Evolutionary conservation across 1,139 yeast species (phyloP).

Genomic region (Yarrowia galli): DNA sequence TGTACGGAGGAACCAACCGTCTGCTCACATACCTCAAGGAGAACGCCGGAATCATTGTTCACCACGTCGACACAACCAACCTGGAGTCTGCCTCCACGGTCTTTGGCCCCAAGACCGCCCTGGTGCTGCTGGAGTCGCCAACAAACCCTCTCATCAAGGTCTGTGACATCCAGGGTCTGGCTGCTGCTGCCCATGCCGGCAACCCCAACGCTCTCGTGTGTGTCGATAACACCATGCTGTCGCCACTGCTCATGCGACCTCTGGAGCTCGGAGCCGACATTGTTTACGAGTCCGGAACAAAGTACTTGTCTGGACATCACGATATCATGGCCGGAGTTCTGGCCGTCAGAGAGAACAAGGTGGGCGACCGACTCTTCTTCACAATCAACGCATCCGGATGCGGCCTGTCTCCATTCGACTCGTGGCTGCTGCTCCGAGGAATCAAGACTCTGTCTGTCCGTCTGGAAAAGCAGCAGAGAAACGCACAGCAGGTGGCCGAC

Average conservation of each 20-base stretch:
- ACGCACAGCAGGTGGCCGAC: constrained; percentile 75
- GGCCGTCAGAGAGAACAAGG: constrained; percentile 67
- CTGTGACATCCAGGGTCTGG: constrained; percentile 73
- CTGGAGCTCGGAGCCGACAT: constrained; percentile 86
- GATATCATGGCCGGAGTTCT: constrained; percentile 95
- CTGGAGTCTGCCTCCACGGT: constrained; percentile 59
- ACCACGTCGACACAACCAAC: constrained; percentile 84
- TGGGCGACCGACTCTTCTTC: constrained; percentile 74
- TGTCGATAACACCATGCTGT: constrained; percentile 96
- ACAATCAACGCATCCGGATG: constrained; percentile 90
- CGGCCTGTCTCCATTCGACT: constrained; percentile 89
- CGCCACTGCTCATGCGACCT: constrained; percentile 86
- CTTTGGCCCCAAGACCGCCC: constrained; percentile 61
- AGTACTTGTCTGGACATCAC: constrained; percentile 91
- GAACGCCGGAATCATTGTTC: constrained; percentile 71
- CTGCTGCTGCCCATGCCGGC: constrained; percentile 68
- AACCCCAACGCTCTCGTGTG: constrained; percentile 78
- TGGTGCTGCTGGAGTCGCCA: constrained; percentile 87
- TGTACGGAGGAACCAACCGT: constrained; percentile 92
- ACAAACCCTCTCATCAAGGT: constrained; percentile 92
- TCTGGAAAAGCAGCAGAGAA: constrained; percentile 84
- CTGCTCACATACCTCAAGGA: constrained; percentile 74
- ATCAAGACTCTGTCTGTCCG: constrained; percentile 84
- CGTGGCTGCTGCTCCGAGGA: constrained; percentile 87
- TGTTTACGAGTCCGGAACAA: constrained; percentile 92